These are phyloP conservation scores for Fusarium mundagurra DNA, from an alignment of 2,329 filamentous ascomycete genomes.

Conservation along the genomic window DNA sequence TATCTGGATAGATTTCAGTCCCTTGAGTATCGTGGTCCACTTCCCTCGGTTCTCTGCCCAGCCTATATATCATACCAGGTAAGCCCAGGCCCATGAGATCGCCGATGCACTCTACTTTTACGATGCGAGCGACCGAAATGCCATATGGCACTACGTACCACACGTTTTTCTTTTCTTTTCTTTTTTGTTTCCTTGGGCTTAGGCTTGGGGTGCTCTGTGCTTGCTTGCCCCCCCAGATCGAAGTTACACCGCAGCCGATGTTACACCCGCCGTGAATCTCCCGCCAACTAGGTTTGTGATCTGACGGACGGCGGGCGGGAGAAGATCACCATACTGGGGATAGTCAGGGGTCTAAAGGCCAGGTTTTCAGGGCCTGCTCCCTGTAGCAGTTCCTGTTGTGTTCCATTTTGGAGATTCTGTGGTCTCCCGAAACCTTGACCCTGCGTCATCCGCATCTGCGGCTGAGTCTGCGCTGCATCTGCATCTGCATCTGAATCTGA, in stretches of 20 bases:
- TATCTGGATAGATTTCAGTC: not conserved
- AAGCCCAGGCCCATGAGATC: constrained; percentile 10
- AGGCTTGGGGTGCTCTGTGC: not conserved
- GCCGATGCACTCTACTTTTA: constrained; percentile 1
- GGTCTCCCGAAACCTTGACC: not conserved
- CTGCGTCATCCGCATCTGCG: constrained; percentile 2
- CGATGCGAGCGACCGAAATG: not conserved
- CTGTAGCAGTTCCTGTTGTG: not conserved
- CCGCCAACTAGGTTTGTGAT: constrained; percentile 6
- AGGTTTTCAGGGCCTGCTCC: not conserved
- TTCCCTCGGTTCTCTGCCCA: not conserved
- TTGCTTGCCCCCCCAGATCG: constrained; percentile 12
- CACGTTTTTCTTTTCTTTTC: not conserved
- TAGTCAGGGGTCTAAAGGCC: constrained; percentile 17
- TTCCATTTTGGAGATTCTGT: not conserved
- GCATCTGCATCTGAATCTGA: not conserved
- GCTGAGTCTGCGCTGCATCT: not conserved
- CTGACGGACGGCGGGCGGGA: not conserved
- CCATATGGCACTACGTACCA: not conserved
- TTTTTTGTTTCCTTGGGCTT: not conserved
- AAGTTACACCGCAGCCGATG: constrained; percentile 34
- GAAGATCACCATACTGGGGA: constrained; percentile 16
- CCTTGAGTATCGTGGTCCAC: not conserved
- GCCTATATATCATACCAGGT: constrained; percentile 12
- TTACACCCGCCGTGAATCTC: constrained; percentile 33